phyloP scores from a whole-genome alignment of 2,329 filamentous ascomycete species.

The Hypoxylon sp. region DNA sequence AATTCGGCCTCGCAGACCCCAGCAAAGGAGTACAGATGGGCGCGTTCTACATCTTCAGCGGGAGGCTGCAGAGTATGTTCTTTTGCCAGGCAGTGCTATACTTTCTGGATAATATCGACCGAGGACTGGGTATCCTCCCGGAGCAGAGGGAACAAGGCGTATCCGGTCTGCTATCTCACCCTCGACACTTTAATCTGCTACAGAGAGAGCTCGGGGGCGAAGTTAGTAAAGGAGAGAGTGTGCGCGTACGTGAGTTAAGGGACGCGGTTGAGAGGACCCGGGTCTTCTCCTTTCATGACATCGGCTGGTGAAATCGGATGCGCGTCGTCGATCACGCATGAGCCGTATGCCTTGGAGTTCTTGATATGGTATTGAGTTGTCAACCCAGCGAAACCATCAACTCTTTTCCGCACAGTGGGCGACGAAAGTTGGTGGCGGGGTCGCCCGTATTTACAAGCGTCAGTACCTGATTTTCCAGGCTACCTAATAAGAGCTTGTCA shows the following conservation, averaged over 20 bases:
- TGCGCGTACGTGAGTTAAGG: conserved; percentile 26
- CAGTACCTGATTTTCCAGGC: background rate
- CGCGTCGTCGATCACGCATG: background rate
- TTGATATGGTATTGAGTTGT: background rate
- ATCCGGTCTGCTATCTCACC: conserved; percentile 26
- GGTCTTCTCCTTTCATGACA: conserved; percentile 19
- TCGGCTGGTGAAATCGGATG: conserved; percentile 23
- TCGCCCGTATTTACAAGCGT: background rate
- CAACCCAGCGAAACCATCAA: background rate
- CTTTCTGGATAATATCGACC: conserved; percentile 43
- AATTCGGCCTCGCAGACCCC: conserved; percentile 26
- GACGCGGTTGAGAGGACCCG: conserved; percentile 35
- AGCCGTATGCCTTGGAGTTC: background rate
- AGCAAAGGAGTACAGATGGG: conserved; percentile 42
- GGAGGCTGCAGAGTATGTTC: conserved; percentile 40
- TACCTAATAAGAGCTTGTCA: too few relatives aligned
- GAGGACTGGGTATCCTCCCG: conserved; percentile 38
- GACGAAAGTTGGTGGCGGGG: too few relatives aligned
- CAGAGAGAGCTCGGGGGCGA: conserved; percentile 35
- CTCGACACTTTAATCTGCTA: conserved; percentile 36
- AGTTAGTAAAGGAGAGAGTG: conserved; percentile 8
- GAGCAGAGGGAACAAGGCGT: conserved; percentile 27
- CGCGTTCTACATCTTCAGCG: conserved; percentile 40
- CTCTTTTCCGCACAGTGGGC: too few relatives aligned
- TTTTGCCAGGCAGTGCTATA: conserved; percentile 41